Evolutionary conservation across 2,329 filamentous ascomycete genomes (phyloP), one percentile per base, ranked within the genome.

Genomic region (Pestalotiopsis fici): DNA sequence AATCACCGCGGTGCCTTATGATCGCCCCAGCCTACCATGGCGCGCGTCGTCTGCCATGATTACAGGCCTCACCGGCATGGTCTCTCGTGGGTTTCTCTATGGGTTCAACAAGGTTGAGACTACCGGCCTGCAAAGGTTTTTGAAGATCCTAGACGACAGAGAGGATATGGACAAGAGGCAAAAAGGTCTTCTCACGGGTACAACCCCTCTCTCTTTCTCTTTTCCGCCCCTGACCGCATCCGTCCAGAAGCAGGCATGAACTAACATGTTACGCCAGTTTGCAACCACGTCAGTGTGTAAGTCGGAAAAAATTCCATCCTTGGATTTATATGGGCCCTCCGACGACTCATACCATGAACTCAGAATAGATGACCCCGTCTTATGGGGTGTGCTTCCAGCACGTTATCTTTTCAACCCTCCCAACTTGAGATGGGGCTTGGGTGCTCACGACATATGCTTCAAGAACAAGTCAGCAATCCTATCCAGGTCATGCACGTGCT

Each of bases 371-470:
- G 96, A 99, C 81, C 96, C 96, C 28, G 82, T 98, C 67, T 90
- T 98, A 73, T 99, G 95, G 95, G 96, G 95, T 21, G 88, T 94
- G 43, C 83, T 99, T 3, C 96, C 96, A 1, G 79, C 93, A 59
- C 86, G 87, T 62, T 93, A 96, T 76, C 83, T 88, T 71, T 89
- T 92, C 74, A 88, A 90, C 68, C 88, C 92, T 23, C 84, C 87
- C 66, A 96, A 95, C 76, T 86, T 94, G 75, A 89, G 96, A 78
- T 98, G 95, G 94, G 90, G 91, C 11, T 87, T 99, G 65, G 96
- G 93, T 27, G 97, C 94, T 74, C 93, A 98, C 78, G 96, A 99
- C 79, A 95, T 99, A 68, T 98, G 95, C 81, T 99, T 97, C 79
- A 91, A 91, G 74, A 95, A 93, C 77, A 91, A 89, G 93, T 96